Base-by-base conservation (phyloP, 1,139 yeast genomes). In the Candida buenavistaensis region DNA sequence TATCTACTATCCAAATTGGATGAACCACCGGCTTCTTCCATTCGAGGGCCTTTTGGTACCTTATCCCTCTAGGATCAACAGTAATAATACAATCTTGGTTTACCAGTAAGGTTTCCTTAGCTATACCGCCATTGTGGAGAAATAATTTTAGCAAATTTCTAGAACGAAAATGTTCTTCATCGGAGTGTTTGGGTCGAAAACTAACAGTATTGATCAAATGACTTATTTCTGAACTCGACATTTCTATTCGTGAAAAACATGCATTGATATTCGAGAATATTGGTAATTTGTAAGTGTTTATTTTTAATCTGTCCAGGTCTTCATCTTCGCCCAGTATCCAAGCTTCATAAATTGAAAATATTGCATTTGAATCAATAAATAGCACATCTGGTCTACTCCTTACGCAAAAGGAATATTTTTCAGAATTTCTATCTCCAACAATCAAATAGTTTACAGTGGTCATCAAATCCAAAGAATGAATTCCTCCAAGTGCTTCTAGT, bases 21-120 rank as follows among this genome's bases (percentile, higher is more conserved):
- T 84, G 89, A 3, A 87, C 76, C 1, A 80, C 72, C 1, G 86
- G 83, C 3, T 80, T 74, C 5, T 66, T 67, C 90, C 92, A 82
- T 49, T 78, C 80, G 6, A 67, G 39, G 1, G 92, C 89, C 53
- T 75, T 80, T 19, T 62, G 64, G 49, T 70, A 83, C 41, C 94
- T 65, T 39, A 72, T 74, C 1, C 96, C 95, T 13, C 59, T 50
- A 19, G 61, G 58, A 30, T 71, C 78, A 13, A 78, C 68, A 4
- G 80, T 70, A 1, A 81, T 66, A 2, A 87, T 64, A 45, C 79
- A 72, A 4, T 76, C 58, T 29, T 71, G 74, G 5, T 68, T 56
- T 9, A 64, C 60, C 3, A 82, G 75, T 35, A 88, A 61, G 1
- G 84, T 74, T 11, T 77, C 79, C 0, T 78, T 67, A 13, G 75